These are phyloP conservation scores for Lasiodiplodia sp. DNA, from an alignment of 2,329 filamentous ascomycete species.

Conservation along the genomic window DNA sequence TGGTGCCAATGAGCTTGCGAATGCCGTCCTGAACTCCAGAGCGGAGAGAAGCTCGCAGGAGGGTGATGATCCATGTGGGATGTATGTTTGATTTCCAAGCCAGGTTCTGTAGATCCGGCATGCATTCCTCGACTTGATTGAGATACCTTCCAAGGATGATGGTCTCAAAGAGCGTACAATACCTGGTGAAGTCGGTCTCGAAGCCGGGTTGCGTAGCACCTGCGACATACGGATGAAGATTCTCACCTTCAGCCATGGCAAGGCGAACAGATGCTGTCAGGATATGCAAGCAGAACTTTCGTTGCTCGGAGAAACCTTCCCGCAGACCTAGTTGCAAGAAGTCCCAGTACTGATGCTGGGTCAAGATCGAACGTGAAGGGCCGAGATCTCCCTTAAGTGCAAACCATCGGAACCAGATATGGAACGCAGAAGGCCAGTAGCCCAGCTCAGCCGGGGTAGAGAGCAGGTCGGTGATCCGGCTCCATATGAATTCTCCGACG, in stretches of 20 bases:
- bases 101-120: constrained; percentile 51
- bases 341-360: constrained; percentile 49
- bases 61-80: constrained; percentile 50
- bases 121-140: constrained; percentile 56
- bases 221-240: constrained; percentile 25
- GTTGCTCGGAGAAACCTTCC: constrained; percentile 53
- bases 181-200: constrained; percentile 50
- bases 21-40: constrained; percentile 54
- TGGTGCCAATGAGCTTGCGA: constrained; percentile 54
- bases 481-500: constrained; percentile 21
- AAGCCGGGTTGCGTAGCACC: constrained; percentile 31
- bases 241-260: constrained; percentile 28
- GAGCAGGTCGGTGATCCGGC: constrained; percentile 7
- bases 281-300: constrained; percentile 56
- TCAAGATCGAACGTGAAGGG: constrained; percentile 36
- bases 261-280: constrained; percentile 48
- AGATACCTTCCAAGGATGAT: constrained; percentile 57
- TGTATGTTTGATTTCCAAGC: constrained; percentile 46
- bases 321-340: constrained; percentile 48
- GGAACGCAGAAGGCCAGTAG: constrained; percentile 33
- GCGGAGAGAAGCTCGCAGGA: constrained; percentile 52
- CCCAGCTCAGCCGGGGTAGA: constrained; percentile 9
- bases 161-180: constrained; percentile 55
- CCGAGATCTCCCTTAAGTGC: constrained; percentile 34
- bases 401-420: constrained; percentile 48